Evolutionary conservation across 306 rosid genomes (phyloP).

Genomic region (Vachellia pachyceras): DNA sequence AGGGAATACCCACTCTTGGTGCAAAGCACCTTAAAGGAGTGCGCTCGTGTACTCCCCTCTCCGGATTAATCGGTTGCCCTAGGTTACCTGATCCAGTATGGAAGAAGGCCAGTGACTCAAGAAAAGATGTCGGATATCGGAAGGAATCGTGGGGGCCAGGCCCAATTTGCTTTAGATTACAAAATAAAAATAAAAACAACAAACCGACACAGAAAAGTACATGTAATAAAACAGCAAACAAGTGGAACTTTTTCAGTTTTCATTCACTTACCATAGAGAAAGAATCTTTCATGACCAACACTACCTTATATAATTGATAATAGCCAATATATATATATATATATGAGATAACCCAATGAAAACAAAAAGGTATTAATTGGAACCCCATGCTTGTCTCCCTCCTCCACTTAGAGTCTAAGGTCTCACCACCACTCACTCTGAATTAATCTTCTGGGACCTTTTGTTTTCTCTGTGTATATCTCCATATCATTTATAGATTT

Average conservation of each 20-base stretch:
- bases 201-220: not conserved
- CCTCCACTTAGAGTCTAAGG: not conserved
- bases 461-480: not conserved
- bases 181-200: no score
- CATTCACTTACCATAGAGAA: not conserved
- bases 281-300: not conserved
- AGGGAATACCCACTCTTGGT: no score
- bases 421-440: not conserved
- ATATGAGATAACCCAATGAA: not conserved
- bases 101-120: no score
- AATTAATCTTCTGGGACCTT: not conserved
- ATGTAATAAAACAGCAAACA: not conserved
- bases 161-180: no score
- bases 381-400: not conserved
- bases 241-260: not conserved
- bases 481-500: not conserved
- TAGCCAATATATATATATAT: no score
- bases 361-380: not conserved
- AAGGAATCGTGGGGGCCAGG: no score
- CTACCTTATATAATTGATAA: not conserved
- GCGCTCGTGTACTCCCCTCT: no score
- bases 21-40: no score
- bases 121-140: no score
- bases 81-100: no score
- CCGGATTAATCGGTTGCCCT: no score